Evolutionary conservation across 179 eudicot genomes (phyloP), one percentile per base, ranked within the genome.

Genomic region (Beta macrorhiza): DNA sequence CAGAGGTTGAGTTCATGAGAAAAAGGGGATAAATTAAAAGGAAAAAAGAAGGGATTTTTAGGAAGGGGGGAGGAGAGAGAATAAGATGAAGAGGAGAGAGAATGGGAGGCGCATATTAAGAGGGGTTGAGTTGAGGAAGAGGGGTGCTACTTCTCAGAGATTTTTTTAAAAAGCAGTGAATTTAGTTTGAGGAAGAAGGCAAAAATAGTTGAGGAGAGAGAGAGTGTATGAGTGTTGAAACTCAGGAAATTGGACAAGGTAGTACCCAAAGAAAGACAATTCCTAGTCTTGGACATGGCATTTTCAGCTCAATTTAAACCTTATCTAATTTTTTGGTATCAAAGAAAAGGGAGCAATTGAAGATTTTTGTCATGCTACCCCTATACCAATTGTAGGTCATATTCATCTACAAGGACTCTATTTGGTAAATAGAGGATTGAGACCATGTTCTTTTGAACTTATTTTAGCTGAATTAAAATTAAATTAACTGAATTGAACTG

Each of bases 51-150:
- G 14, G 15, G 29, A 7, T 42, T 25, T 32, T 53, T 70, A 64
- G 13, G 79, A 75, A 15, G 78, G 79, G 44, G 79, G 64, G 19
- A 63, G 74, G 51, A 76, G 32, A 74, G 62, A 37, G 63, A 76
- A 32, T 32, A 75, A 3, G 78, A 53, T 9, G 70, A 29, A 7
- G 80, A 78, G 68, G 80, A 74, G 74, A 72, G 79, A 74, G 74
- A 83, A 76, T 14, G 83, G 73, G 83, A 77, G 86, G 75, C 51
- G 70, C 86, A 80, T 84, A 52, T 78, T 77, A 51, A 59, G 76
- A 47, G 73, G 59, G 72, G 75, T 79, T 52, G 64, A 32, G 75
- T 56, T 56, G 57, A 44, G 79, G 53, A 76, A 58, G 56, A 22
- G 37, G 22, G 67, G 25, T 62, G 58, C n/a, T 13, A 37, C 4